Percentiles rank a stretch among this genome's conserved stretches.
Conservation (phyloP, 371 early-diverging fungal genomes). For the Mortierella sp. region DNA sequence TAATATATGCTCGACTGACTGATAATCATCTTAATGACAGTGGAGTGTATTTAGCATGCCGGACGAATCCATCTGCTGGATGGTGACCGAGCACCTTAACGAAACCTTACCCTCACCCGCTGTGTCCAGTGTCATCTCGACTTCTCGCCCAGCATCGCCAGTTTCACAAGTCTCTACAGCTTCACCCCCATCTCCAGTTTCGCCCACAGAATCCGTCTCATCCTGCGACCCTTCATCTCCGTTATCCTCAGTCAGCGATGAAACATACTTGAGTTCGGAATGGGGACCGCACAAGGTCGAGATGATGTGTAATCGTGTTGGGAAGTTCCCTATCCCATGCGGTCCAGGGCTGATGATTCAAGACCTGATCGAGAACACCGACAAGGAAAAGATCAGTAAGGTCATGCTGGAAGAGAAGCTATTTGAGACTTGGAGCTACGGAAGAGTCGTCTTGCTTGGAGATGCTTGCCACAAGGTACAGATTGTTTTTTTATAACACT, state of each 20-base stretch:
- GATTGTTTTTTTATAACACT: background rate
- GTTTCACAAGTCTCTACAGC: too few relatives aligned
- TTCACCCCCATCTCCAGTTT: background rate
- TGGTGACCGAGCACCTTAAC: slow-evolving; percentile 28
- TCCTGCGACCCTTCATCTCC: background rate
- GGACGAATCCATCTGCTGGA: slow-evolving; percentile 39
- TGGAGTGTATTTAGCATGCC: slow-evolving; percentile 41
- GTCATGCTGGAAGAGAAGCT: slow-evolving; percentile 43
- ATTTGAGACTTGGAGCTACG: slow-evolving; percentile 38
- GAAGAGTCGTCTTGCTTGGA: slow-evolving; percentile 24
- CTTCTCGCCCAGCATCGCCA: slow-evolving; percentile 12
- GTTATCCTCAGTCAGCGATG: background rate
- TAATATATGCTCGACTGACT: too few relatives aligned
- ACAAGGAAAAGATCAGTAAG: slow-evolving; percentile 19
- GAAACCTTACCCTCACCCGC: slow-evolving; percentile 4
- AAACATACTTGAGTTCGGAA: background rate
- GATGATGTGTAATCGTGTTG: slow-evolving; percentile 27
- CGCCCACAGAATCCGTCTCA: background rate
- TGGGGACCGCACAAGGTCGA: slow-evolving; percentile 24
- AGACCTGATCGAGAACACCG: slow-evolving; percentile 24
- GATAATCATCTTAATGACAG: too few relatives aligned
- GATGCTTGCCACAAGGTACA: slow-evolving; percentile 14
- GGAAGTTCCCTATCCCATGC: slow-evolving; percentile 30
- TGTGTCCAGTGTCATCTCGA: background rate
- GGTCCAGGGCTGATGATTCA: slow-evolving; percentile 17